Evolutionary conservation across 371 early-diverging fungal species (phyloP), one percentile per base, ranked within the genome.

Genomic region (Homolaphlyctis polyrhiza): DNA sequence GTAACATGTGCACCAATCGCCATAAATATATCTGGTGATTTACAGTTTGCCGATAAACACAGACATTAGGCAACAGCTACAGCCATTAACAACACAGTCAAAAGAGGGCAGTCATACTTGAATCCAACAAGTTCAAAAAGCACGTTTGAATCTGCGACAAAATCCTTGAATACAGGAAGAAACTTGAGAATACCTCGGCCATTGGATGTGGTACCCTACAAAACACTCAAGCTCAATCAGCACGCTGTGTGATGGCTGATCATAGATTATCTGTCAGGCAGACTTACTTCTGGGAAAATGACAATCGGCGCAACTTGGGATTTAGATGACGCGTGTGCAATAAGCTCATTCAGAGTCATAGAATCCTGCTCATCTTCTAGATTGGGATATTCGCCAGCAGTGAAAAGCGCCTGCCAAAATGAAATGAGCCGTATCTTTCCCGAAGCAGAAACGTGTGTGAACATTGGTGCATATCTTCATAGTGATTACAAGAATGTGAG

Each of bases 151-250:
- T 58, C 29, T 58, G 58, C 2, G n/a, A 33, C 32, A 0, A 50
- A n/a, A 16, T 62, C 55, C 27, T 52, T 49, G 54, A 62, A 62
- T 25, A 36, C 51, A 8, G 89, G 87, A 21, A 83, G 67, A 61
- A 92, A 85, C 64, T 87, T 86, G 18, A 94, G 76, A 47, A 95
- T 71, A 0, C 92, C 94, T 8, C 91, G 81, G 35, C 91, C 91
- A 74, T 95, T 95, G 43, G 91, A 87, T 1, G 95, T 94, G 0
- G 95, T 91, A 27, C 88, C 92, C 84, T 86, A 62, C 57, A 5
- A 11, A 11, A 11, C 35, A 11, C 35, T 4, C 32, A 6, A 55
- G 4, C 23, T 4, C 49, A 48, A 18, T 4, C 23, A 4, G 49
- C 16, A n/a, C n/a, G n/a, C n/a, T n/a, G n/a, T n/a, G n/a, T n/a